Percentiles rank a stretch among this genome's conserved stretches.
phyloP scores from a whole-genome alignment of 1,284 basidiomycete genomes.

The Ganoderma lucidum region DNA sequence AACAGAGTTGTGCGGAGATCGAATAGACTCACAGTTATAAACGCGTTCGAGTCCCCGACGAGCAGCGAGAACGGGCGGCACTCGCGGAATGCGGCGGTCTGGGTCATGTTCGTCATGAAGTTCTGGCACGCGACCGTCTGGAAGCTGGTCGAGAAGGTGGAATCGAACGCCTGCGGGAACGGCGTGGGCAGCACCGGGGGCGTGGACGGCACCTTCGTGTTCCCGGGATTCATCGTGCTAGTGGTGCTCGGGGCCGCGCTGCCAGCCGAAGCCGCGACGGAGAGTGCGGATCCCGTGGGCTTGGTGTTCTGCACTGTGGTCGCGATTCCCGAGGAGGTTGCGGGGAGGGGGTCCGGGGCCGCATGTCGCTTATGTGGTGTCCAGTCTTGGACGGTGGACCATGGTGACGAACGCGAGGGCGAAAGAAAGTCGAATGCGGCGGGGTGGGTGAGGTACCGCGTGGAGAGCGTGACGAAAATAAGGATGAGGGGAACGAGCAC shows the following conservation, averaged over 20 bases:
- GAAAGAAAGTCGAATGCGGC: constrained; percentile 53
- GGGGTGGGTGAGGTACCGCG: constrained; percentile 57
- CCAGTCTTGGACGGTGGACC: constrained; percentile 42
- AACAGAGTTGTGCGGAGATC: constrained; percentile 20
- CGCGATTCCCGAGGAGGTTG: constrained; percentile 15
- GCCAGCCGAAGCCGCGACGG: constrained; percentile 19
- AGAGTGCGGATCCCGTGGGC: constrained; percentile 23
- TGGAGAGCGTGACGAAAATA: constrained; percentile 59
- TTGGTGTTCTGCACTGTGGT: constrained; percentile 23
- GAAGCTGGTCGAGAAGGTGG: constrained; percentile 67
- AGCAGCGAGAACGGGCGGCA: constrained; percentile 84
- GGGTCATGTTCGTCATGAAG: constrained; percentile 80
- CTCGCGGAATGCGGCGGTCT: constrained; percentile 60
- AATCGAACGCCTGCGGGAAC: constrained; percentile 81
- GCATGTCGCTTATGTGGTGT: constrained; percentile 52
- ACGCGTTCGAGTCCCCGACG: constrained; percentile 62
- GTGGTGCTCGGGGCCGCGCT: constrained; percentile 21
- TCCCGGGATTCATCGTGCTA: constrained; percentile 14
- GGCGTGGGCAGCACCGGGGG: constrained; percentile 67
- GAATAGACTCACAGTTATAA: constrained; percentile 57
- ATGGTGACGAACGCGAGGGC: constrained; percentile 32
- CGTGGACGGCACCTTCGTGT: constrained; percentile 39
- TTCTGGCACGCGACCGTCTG: constrained; percentile 66
- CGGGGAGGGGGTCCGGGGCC: constrained; percentile 29
- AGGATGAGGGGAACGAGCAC: constrained; percentile 62